Conservation (phyloP, 2,329 filamentous ascomycete genomes). For the Fusarium newnesense region DNA sequence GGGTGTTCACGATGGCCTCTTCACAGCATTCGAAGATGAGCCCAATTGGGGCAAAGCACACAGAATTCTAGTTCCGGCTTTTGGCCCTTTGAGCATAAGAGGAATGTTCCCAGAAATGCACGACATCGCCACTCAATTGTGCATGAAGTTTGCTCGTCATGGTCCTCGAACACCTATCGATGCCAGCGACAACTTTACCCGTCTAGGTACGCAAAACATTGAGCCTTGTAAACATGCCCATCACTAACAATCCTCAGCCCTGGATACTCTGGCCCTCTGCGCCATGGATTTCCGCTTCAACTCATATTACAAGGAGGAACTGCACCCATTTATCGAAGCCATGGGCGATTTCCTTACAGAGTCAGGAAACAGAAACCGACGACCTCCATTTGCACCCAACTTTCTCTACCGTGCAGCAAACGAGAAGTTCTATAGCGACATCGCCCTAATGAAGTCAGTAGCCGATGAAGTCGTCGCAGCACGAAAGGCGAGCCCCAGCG, state of each 20-base stretch:
- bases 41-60: constrained; percentile 76
- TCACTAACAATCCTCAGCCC: constrained; percentile 50
- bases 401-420: constrained; percentile 61
- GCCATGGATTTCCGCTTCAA: constrained; percentile 81
- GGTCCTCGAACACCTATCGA: constrained; percentile 67
- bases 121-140: constrained; percentile 73
- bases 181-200: constrained; percentile 74
- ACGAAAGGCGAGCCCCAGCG: constrained; percentile 63
- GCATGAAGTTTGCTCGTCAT: constrained; percentile 74
- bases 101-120: constrained; percentile 77
- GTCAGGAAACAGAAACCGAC: constrained; percentile 59
- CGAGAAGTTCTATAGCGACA: constrained; percentile 64
- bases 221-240: background rate
- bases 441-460: constrained; percentile 64
- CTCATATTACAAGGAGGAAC: constrained; percentile 73
- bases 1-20: constrained; percentile 72
- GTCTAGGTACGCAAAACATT: constrained; percentile 54
- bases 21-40: constrained; percentile 66
- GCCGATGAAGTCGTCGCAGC: constrained; percentile 69
- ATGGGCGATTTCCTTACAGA: constrained; percentile 73
- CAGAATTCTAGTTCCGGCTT: constrained; percentile 72
- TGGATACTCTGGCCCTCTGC: constrained; percentile 78
- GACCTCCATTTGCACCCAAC: constrained; percentile 57
- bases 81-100: constrained; percentile 74
- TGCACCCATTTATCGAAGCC: constrained; percentile 76